Percentiles rank a stretch among this genome's conserved stretches.
These are phyloP conservation scores for Ustilago hordei DNA, from an alignment of 1,284 basidiomycete genomes.

Conservation along the genomic window DNA sequence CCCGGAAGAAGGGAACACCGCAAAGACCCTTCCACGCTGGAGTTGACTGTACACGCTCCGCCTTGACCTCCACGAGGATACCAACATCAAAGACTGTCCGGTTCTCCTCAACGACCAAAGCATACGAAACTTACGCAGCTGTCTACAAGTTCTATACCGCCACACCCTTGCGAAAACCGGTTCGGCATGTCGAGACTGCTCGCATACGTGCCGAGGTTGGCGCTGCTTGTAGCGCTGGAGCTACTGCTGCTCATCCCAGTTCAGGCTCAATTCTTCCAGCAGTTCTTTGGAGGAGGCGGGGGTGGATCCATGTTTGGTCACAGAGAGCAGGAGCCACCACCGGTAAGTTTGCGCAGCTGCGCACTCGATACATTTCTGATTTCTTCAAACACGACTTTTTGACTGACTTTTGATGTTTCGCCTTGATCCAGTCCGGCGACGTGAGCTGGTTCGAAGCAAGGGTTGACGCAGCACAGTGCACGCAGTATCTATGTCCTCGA, in stretches of 20 bases:
- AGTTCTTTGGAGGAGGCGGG: constrained; percentile 56
- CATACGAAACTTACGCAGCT: not conserved
- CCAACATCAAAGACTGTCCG: not conserved
- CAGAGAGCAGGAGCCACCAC: constrained; percentile 57
- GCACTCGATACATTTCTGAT: not conserved
- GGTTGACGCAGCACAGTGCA: constrained; percentile 59
- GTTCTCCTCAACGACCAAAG: not conserved
- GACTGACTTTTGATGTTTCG: not conserved
- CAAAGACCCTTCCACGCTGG: constrained; percentile 27
- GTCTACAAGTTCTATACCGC: not conserved
- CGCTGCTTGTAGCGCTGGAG: constrained; percentile 21
- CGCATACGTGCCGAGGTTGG: not conserved
- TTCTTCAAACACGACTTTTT: too few relatives aligned
- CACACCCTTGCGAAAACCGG: not conserved
- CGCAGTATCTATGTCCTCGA: constrained; percentile 58
- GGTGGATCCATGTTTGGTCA: constrained; percentile 35
- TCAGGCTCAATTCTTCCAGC: constrained; percentile 57
- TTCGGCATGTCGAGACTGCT: constrained; percentile 9
- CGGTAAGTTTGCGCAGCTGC: constrained; percentile 38
- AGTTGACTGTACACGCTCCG: not conserved
- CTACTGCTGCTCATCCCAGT: constrained; percentile 20
- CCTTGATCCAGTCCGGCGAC: constrained; percentile 38
- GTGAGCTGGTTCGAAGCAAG: constrained; percentile 61
- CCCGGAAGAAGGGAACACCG: constrained; percentile 8
- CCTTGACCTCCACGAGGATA: not conserved